Evolutionary conservation across 2,329 filamentous ascomycete species (phyloP).

Genomic region (Teratosphaeria zuluensis): DNA sequence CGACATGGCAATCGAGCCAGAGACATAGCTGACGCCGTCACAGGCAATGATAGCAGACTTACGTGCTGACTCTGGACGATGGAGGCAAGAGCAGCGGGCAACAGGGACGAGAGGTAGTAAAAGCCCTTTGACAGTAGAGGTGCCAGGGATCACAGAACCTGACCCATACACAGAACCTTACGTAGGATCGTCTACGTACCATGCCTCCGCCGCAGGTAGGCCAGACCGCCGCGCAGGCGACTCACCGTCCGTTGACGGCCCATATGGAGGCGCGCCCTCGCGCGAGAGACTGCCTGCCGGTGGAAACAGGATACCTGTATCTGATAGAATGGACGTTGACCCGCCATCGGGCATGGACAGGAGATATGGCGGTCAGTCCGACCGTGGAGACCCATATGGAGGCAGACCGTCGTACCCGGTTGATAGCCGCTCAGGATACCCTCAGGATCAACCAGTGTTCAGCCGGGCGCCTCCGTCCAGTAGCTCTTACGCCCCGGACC

Average conservation of each 20-base stretch:
- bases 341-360: constrained; percentile 11
- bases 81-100: constrained; percentile 29
- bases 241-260: constrained; percentile 23
- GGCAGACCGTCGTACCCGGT: constrained; percentile 9
- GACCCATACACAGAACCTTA: constrained; percentile 22
- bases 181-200: constrained; percentile 31
- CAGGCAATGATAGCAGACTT: constrained; percentile 43
- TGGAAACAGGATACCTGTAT: constrained; percentile 6
- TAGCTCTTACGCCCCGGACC: constrained; percentile 19
- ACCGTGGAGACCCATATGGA: constrained; percentile 1
- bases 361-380: constrained; percentile 7
- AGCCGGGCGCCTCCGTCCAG: constrained; percentile 17
- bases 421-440: constrained; percentile 13
- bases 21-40: constrained; percentile 4
- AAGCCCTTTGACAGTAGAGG: constrained; percentile 28
- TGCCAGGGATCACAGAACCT: constrained; percentile 33
- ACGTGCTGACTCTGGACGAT: constrained; percentile 38
- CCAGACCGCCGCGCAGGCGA: constrained; percentile 32
- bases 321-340: constrained; percentile 20
- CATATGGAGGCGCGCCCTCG: constrained; percentile 15
- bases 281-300: constrained; percentile 6
- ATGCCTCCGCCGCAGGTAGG: constrained; percentile 31
- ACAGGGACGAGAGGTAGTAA: constrained; percentile 38
- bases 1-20: neutral
- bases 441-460: constrained; percentile 14